Conservation (phyloP, 768 basidiomycete genomes). For the Naematelia encephala region DNA sequence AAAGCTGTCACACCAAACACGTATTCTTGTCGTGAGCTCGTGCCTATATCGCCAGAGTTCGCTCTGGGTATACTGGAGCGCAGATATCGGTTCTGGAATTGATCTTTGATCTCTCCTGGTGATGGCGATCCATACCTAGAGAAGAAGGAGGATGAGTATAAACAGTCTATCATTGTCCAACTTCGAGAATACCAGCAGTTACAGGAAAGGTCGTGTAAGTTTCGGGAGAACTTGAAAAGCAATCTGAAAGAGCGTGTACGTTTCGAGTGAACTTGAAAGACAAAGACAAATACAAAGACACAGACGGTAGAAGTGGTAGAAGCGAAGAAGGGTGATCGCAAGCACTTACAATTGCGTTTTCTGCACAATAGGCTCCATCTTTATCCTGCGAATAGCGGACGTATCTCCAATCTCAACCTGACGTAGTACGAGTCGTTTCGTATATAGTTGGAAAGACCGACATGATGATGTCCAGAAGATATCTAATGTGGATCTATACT, state of each 20-base stretch:
- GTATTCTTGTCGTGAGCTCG: slow-evolving; percentile 23
- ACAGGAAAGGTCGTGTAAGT: too few relatives aligned
- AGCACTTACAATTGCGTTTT: slow-evolving; percentile 44
- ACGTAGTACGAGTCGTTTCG: slow-evolving; percentile 30
- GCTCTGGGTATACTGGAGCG: slow-evolving; percentile 9
- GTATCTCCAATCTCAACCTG: slow-evolving; percentile 28
- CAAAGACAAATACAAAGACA: too few relatives aligned
- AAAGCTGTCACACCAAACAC: slow-evolving; percentile 43
- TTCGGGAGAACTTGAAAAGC: too few relatives aligned
- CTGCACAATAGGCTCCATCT: slow-evolving; percentile 44
- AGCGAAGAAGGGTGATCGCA: too few relatives aligned
- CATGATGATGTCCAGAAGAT: slow-evolving; percentile 37
- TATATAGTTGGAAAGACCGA: slow-evolving; percentile 19
- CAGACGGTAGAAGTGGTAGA: too few relatives aligned
- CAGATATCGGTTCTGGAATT: slow-evolving; percentile 34
- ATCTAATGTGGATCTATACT: slow-evolving; percentile 17
- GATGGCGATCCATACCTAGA: slow-evolving; percentile 31
- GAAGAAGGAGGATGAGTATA: background rate
- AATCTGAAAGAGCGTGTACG: too few relatives aligned
- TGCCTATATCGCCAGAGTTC: background rate
- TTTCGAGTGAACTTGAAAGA: too few relatives aligned
- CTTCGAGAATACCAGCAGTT: too few relatives aligned
- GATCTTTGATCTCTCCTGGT: slow-evolving; percentile 19
- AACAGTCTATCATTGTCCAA: background rate
- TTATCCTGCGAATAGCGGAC: slow-evolving; percentile 35